Conservation (phyloP, 2,329 filamentous ascomycete species). For the Aureobasidium sp. region DNA sequence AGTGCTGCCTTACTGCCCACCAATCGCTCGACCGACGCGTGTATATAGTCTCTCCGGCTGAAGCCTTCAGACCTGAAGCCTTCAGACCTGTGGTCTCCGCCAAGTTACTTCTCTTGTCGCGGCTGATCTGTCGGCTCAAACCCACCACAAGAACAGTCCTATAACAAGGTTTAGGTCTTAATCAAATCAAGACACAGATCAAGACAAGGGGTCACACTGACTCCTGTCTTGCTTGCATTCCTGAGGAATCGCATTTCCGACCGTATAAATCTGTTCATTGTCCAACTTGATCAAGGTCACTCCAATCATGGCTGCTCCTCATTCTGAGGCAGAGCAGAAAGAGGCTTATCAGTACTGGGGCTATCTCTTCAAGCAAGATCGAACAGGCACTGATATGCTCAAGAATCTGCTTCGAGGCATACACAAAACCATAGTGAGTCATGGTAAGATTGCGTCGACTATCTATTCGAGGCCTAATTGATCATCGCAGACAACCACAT, state of each 20-base stretch:
- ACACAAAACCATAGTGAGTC: slow-evolving; percentile 39
- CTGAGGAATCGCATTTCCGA: not conserved
- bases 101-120: not conserved
- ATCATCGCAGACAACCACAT: slow-evolving; percentile 20
- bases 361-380: slow-evolving; percentile 45
- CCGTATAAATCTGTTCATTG: not conserved
- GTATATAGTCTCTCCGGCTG: not conserved
- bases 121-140: not conserved
- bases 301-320: slow-evolving; percentile 2
- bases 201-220: not conserved
- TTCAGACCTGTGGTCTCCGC: not conserved
- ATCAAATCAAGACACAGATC: not conserved
- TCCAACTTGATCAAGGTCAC: not conserved
- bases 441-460: too few species aligned
- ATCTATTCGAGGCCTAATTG: not conserved
- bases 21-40: slow-evolving; percentile 2
- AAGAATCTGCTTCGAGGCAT: slow-evolving; percentile 41
- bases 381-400: slow-evolving; percentile 42
- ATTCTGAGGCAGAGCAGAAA: slow-evolving; percentile 22
- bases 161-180: not conserved
- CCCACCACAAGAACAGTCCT: not conserved
- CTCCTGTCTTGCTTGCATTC: slow-evolving; percentile 1
- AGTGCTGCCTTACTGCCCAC: slow-evolving; percentile 13
- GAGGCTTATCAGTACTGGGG: slow-evolving; percentile 46
- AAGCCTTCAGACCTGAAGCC: not conserved